Evolutionary conservation across 345 rosid genomes (phyloP).

Genomic region (Populus nigra): DNA sequence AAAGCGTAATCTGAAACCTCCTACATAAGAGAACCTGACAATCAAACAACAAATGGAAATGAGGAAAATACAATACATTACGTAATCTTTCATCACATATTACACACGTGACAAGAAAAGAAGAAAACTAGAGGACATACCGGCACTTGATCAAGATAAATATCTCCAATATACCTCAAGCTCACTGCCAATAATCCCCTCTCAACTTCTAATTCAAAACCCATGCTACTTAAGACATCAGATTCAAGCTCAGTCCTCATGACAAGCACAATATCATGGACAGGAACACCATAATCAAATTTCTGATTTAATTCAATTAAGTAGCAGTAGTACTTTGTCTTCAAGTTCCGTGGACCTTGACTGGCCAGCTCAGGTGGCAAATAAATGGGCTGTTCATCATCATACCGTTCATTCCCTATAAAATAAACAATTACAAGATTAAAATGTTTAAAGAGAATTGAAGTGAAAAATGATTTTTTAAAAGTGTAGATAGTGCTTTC

Average conservation of each 20-base stretch:
- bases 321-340: constrained; percentile 51
- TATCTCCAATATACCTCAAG: constrained; percentile 46
- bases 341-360: constrained; percentile 15
- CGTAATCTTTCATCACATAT: neutral
- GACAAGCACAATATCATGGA: constrained; percentile 58
- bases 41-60: neutral
- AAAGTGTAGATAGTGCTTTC: neutral
- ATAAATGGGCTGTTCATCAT: constrained; percentile 61
- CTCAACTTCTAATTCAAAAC: constrained; percentile 52
- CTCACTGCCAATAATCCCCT: constrained; percentile 48
- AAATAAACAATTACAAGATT: neutral
- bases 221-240: constrained; percentile 33
- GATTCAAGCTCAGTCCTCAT: constrained; percentile 45
- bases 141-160: constrained; percentile 38
- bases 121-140: constrained; percentile 26
- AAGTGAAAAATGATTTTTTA: neutral
- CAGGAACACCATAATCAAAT: constrained; percentile 35
- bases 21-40: constrained; percentile 60
- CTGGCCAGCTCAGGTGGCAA: constrained; percentile 69
- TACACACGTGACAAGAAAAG: neutral
- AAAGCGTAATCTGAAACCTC: constrained; percentile 61
- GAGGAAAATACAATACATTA: neutral
- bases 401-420: constrained; percentile 42
- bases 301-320: constrained; percentile 46
- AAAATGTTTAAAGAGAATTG: neutral